phyloP scores from a whole-genome alignment of 345 rosid species.

The Pseudoturritis turrita region DNA sequence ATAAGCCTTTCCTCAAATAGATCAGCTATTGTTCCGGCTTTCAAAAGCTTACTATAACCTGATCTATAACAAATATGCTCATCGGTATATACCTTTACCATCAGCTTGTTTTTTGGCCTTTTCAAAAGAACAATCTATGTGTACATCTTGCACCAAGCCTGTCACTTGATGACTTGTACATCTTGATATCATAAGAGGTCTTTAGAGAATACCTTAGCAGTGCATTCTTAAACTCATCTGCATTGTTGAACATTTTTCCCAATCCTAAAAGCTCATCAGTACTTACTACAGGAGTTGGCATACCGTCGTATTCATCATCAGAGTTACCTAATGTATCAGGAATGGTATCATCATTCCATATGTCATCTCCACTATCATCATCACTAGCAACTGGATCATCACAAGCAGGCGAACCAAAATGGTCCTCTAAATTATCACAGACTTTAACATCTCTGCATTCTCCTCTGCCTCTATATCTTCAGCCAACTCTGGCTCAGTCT shows the following conservation, averaged over 20 bases:
- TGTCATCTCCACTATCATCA: not conserved
- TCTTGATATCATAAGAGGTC: not conserved
- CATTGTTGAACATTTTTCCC: not conserved
- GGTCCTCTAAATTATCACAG: not conserved
- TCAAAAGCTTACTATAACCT: not conserved
- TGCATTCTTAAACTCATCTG: not conserved
- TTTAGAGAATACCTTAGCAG: not conserved
- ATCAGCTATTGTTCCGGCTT: not conserved
- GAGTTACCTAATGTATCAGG: not conserved
- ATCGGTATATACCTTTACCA: not conserved
- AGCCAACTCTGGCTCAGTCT: not conserved
- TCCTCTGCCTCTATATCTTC: not conserved
- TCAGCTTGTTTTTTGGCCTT: not conserved
- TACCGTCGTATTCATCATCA: not conserved
- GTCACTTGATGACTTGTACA: not conserved
- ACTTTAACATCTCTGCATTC: not conserved
- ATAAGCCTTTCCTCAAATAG: not conserved
- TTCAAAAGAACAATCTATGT: not conserved
- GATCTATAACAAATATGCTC: not conserved
- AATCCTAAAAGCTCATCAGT: not conserved
- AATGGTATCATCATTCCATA: not conserved
- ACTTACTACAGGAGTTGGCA: not conserved
- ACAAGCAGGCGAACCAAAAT: too few species aligned
- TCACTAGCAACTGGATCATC: too few species aligned
- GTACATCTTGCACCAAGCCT: not conserved